Evolutionary conservation across 2,329 filamentous ascomycete genomes (phyloP), one percentile per base, ranked within the genome.

Genomic region (Cladosporium austrohemisphaericum): DNA sequence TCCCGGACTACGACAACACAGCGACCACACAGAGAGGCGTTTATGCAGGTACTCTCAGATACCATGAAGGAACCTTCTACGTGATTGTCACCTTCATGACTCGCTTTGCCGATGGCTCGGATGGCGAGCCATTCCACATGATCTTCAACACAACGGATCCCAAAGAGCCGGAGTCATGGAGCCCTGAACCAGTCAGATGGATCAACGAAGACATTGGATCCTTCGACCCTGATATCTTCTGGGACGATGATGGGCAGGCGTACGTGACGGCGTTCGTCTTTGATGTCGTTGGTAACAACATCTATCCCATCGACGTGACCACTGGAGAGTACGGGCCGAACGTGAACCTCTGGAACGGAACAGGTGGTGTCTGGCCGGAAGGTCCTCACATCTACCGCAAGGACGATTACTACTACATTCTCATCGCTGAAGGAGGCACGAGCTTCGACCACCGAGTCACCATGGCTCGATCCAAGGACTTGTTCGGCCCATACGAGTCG

Each of bases 211-310:
- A 47, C 14, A 37, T 47, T 4, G 44, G 44, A n/a, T 47, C 33
- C 2, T 60, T 60, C 29, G 60, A 62, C 38, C 57, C 58, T 4
- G 56, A 58, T 40, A 44, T 60, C 6, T 78, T 79, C 56, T 82
- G 77, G 75, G 75, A 81, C 41, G 71, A 73, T 1, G 73, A 81
- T 38, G 79, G 78, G 1, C 76, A 71, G 50, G 66, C 72, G 0
- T 82, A 80, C 50, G 71, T 79, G 13, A 69, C 55, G 10, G 57
- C 60, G 5, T 61, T 65, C 37, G 59, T 61, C 16, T 61, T 63
- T 47, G 61, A 65, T 36, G 53, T 62, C 52, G 62, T 64, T 40
- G 64, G 65, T 5, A 65, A 68, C 20, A 52, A 60, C 18, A 55
- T 65, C 14, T 50, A 55, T 11, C 57, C 61, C 18, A 59, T 70